Conservation (phyloP, 116 monocot species). For the Dioscorea cayenensis region DNA sequence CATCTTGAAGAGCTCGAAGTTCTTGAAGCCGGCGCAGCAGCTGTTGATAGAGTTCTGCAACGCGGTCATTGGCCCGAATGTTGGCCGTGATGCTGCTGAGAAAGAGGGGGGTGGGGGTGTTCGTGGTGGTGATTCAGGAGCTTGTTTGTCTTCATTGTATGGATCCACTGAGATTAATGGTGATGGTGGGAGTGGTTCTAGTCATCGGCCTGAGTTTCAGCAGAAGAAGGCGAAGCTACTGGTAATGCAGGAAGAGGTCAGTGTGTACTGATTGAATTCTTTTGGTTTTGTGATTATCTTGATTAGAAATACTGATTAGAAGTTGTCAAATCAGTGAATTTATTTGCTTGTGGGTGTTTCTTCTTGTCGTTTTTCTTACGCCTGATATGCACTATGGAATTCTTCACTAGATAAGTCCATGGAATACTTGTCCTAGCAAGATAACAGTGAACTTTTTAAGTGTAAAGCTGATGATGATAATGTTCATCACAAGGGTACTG, state of each 20-base stretch:
- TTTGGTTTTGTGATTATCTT: background rate
- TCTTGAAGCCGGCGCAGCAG: slow-evolving; percentile 62
- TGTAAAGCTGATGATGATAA: no score
- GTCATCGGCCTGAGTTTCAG: slow-evolving; percentile 34
- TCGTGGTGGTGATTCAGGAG: slow-evolving; percentile 1
- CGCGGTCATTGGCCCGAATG: slow-evolving; percentile 13
- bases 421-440: background rate
- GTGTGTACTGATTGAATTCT: slow-evolving; percentile 9
- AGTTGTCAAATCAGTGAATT: background rate
- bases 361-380: background rate
- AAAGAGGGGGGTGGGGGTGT: slow-evolving; percentile 2
- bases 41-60: slow-evolving; percentile 62
- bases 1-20: slow-evolving; percentile 59
- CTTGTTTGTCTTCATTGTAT: slow-evolving; percentile 24
- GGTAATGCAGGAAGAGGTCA: slow-evolving; percentile 77
- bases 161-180: slow-evolving; percentile 15
- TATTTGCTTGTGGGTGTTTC: background rate
- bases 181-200: background rate
- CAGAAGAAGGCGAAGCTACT: slow-evolving; percentile 62
- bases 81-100: background rate
- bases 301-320: background rate
- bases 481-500: no score
- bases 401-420: background rate
- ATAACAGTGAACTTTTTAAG: no score
- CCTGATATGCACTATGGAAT: background rate